These are phyloP conservation scores for Solanum tarijense DNA, from an alignment of 257 asterid genomes.

Conservation along the genomic window DNA sequence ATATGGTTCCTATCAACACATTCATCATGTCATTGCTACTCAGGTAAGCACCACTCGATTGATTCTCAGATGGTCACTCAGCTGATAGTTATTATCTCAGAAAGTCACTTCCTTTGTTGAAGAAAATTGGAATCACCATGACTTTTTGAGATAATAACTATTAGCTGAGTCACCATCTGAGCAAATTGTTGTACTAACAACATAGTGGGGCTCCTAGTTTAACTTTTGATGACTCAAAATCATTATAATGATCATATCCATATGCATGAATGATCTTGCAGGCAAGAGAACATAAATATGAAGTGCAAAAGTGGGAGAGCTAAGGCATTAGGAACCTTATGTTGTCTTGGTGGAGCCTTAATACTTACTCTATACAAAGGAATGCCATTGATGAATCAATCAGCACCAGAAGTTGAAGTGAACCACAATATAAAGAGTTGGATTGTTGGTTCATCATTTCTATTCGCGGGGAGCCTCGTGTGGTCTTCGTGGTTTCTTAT, in stretches of 20 bases:
- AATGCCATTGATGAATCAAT: constrained; percentile 9
- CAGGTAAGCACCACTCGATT: constrained; percentile 22
- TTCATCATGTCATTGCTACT: constrained; percentile 49
- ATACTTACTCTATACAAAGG: constrained; percentile 57
- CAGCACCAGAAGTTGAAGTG: not conserved
- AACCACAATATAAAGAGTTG: constrained; percentile 10
- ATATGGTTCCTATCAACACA: constrained; percentile 60
- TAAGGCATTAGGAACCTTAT: constrained; percentile 43
- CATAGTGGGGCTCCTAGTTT: not conserved
- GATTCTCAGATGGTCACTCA: not conserved
- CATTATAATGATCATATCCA: not conserved
- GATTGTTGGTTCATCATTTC: constrained; percentile 47
- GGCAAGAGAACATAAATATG: constrained; percentile 56
- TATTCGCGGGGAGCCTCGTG: constrained; percentile 33
- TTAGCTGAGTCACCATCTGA: not conserved
- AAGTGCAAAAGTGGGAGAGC: constrained; percentile 45
- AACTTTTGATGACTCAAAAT: not conserved
- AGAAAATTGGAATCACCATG: too few species aligned
- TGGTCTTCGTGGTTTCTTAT: constrained; percentile 79
- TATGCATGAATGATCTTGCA: constrained; percentile 1
- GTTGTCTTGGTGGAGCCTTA: constrained; percentile 42
- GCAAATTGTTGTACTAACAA: not conserved
- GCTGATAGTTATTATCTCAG: not conserved
- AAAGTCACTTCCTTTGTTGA: not conserved
- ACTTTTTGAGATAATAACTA: not conserved